Evolutionary conservation across 768 basidiomycete species (phyloP).

Genomic region (Phanerochaete carnosa): DNA sequence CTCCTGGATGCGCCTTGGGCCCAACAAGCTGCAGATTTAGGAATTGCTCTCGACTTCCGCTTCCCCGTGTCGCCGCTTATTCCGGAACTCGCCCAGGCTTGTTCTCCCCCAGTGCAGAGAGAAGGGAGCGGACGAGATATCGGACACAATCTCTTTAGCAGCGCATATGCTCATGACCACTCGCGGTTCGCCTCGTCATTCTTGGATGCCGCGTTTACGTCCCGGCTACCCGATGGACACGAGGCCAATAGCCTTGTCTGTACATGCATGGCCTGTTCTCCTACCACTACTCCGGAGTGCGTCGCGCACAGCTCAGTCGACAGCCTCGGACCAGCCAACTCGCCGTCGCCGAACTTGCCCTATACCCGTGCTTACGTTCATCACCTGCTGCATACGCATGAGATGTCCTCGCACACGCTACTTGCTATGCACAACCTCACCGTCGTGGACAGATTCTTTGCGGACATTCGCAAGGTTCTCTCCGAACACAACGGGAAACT

Average conservation of each 20-base stretch:
- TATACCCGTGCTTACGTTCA: slow-evolving; percentile 69
- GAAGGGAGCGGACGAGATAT: slow-evolving; percentile 38
- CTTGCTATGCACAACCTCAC: slow-evolving; percentile 74
- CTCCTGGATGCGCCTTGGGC: slow-evolving; percentile 76
- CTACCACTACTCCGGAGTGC: slow-evolving; percentile 30
- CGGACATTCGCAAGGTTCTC: slow-evolving; percentile 45
- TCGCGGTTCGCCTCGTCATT: slow-evolving; percentile 43
- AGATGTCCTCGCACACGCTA: slow-evolving; percentile 82
- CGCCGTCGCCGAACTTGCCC: slow-evolving; percentile 28
- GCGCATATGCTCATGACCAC: slow-evolving; percentile 59
- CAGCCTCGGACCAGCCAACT: slow-evolving; percentile 9
- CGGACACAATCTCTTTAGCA: slow-evolving; percentile 73
- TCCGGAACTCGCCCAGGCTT: slow-evolving; percentile 4
- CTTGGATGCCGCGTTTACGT: slow-evolving; percentile 23
- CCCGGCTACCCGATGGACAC: neutral
- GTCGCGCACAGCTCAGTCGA: slow-evolving; percentile 49
- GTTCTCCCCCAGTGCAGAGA: slow-evolving; percentile 7
- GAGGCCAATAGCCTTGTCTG: slow-evolving; percentile 30
- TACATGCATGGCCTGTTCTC: slow-evolving; percentile 56
- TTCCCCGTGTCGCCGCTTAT: slow-evolving; percentile 48
- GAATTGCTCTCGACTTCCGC: slow-evolving; percentile 74
- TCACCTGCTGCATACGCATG: slow-evolving; percentile 84
- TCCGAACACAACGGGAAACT: slow-evolving; percentile 7
- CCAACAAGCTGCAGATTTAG: slow-evolving; percentile 59
- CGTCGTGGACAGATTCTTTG: slow-evolving; percentile 64